Percentiles rank a stretch among this genome's conserved stretches.
phyloP scores from a whole-genome alignment of 164 flowering plant genomes.

The Vitis amurensis region DNA sequence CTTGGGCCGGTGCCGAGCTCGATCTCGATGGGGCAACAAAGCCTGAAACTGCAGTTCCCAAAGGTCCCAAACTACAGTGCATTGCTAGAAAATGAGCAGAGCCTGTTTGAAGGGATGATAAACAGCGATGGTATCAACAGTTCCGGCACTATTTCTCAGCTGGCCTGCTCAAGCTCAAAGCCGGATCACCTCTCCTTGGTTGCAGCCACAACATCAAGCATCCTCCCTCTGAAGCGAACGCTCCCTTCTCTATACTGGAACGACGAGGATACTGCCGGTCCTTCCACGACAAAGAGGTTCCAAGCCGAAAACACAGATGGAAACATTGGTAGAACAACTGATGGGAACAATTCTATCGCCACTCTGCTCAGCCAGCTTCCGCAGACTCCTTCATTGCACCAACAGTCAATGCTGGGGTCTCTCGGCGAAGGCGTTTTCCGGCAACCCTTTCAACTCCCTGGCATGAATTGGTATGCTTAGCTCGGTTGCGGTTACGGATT shows the following conservation, averaged over 20 bases:
- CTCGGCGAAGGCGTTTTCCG: slow-evolving; percentile 54
- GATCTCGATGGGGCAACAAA: slow-evolving; percentile 15
- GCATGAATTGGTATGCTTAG: slow-evolving; percentile 68
- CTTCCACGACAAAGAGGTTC: slow-evolving; percentile 26
- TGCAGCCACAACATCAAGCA: too few species aligned
- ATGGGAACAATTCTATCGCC: slow-evolving; percentile 26
- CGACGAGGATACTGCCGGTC: slow-evolving; percentile 1
- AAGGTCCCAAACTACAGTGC: slow-evolving; percentile 13
- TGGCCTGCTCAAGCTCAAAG: slow-evolving; percentile 30
- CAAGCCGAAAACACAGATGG: slow-evolving; percentile 13
- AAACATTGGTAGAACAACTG: slow-evolving; percentile 5
- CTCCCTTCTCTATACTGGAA: slow-evolving; percentile 34
- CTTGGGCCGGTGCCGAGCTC: slow-evolving; percentile 33
- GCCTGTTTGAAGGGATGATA: slow-evolving; percentile 42
- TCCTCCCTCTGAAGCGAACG: slow-evolving; percentile 21
- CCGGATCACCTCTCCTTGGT: not conserved
- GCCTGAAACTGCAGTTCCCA: slow-evolving; percentile 10
- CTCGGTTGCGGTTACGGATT: too few species aligned
- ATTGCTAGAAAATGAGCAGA: slow-evolving; percentile 27
- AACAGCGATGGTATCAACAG: slow-evolving; percentile 19
- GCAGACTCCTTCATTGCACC: slow-evolving; percentile 30
- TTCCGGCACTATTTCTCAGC: slow-evolving; percentile 20
- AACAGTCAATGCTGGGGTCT: slow-evolving; percentile 40
- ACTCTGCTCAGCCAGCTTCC: slow-evolving; percentile 44
- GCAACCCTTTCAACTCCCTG: slow-evolving; percentile 50